Evolutionary conservation across 2,329 filamentous ascomycete species (phyloP).

Genomic region (Ascomycota sp.): DNA sequence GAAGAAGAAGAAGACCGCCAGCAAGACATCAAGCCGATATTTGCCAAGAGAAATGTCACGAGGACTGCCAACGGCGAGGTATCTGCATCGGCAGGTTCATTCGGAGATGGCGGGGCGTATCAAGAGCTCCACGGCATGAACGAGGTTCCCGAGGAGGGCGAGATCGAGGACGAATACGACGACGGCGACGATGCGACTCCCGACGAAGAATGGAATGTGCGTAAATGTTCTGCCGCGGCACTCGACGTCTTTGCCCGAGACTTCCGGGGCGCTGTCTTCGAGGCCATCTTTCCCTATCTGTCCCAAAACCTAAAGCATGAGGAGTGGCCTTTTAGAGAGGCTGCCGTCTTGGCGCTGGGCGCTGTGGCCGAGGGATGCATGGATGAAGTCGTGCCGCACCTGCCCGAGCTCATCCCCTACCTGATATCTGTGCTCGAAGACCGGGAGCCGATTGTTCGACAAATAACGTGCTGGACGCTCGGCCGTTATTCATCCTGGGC

Average conservation of each 20-base stretch:
- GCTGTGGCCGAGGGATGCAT: slow-evolving; percentile 92
- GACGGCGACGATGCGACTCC: slow-evolving; percentile 63
- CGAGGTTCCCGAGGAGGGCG: slow-evolving; percentile 70
- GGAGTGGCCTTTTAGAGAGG: slow-evolving; percentile 85
- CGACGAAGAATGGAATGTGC: slow-evolving; percentile 83
- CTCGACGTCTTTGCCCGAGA: slow-evolving; percentile 85
- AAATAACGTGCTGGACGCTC: slow-evolving; percentile 96
- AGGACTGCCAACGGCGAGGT: slow-evolving; percentile 34
- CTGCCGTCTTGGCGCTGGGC: slow-evolving; percentile 80
- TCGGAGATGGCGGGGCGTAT: slow-evolving; percentile 31
- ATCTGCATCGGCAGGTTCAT: slow-evolving; percentile 26
- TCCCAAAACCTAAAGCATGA: slow-evolving; percentile 72
- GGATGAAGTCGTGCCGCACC: slow-evolving; percentile 69
- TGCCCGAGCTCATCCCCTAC: slow-evolving; percentile 79
- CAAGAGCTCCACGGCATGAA: slow-evolving; percentile 38
- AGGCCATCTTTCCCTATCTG: slow-evolving; percentile 79
- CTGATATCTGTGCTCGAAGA: slow-evolving; percentile 74
- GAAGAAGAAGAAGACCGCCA: slow-evolving; percentile 78
- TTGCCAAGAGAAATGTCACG: slow-evolving; percentile 50
- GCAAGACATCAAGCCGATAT: slow-evolving; percentile 82
- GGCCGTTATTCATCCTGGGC: slow-evolving; percentile 90
- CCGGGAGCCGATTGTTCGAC: slow-evolving; percentile 70
- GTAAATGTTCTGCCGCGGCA: slow-evolving; percentile 91
- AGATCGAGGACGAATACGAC: slow-evolving; percentile 55
- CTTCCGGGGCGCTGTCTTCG: slow-evolving; percentile 74